These are phyloP conservation scores for Saksenaea vasiformis DNA, from an alignment of 371 early-diverging fungal genomes.

Conservation along the genomic window DNA sequence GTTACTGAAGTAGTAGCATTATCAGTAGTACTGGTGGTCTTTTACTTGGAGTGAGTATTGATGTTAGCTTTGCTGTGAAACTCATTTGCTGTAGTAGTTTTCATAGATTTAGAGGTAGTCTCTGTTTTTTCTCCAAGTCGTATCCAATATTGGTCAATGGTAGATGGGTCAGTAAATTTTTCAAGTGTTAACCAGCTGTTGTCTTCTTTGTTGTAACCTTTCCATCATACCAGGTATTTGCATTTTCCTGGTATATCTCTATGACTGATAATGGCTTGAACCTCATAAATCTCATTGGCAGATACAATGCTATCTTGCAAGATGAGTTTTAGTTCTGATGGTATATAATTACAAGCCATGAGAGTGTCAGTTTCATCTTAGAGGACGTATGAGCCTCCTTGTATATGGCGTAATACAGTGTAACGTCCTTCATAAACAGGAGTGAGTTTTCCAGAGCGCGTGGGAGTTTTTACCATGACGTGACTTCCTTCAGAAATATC, in stretches of 20 bases:
- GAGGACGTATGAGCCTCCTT: constrained; percentile 16
- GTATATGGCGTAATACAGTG: constrained; percentile 12
- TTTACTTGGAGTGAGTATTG: too few relatives aligned
- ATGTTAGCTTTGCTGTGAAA: too few relatives aligned
- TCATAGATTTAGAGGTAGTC: too few relatives aligned
- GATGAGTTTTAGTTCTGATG: constrained; percentile 12
- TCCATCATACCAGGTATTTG: constrained; percentile 9
- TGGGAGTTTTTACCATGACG: constrained; percentile 8
- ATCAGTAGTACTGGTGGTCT: too few relatives aligned
- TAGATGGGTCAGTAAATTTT: constrained; percentile 10
- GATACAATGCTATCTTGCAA: constrained; percentile 11
- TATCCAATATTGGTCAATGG: neutral
- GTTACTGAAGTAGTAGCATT: too few relatives aligned
- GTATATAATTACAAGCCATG: constrained; percentile 11
- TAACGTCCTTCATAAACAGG: constrained; percentile 16
- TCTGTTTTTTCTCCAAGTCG: too few relatives aligned
- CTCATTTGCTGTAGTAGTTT: too few relatives aligned
- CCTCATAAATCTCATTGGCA: constrained; percentile 5
- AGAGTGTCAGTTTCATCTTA: constrained; percentile 11
- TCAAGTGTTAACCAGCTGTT: constrained; percentile 8
- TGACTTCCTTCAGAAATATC: neutral
- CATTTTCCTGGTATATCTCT: neutral
- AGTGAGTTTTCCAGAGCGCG: neutral
- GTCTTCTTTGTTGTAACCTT: neutral
- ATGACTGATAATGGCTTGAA: constrained; percentile 3